phyloP scores from a whole-genome alignment of 495 filamentous ascomycete genomes.

The Aspergillus saccharolyticus region DNA sequence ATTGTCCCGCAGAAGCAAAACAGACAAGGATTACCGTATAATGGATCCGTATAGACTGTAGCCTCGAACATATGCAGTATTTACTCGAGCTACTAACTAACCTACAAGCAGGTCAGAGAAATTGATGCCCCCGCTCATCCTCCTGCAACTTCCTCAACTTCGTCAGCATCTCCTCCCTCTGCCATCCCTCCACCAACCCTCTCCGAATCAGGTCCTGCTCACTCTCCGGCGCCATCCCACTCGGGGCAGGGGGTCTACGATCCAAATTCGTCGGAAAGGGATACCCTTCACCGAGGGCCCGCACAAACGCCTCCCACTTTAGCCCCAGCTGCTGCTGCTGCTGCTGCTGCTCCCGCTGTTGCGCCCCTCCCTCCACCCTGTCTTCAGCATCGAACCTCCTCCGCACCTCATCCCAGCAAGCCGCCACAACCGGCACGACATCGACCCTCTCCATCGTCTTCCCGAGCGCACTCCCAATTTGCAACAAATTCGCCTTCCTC shows the following conservation, averaged over 20 bases:
- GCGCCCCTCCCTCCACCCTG: background rate
- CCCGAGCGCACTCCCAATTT: slow-evolving; percentile 52
- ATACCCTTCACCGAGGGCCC: slow-evolving; percentile 49
- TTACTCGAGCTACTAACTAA: too few relatives aligned
- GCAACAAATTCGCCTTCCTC: slow-evolving; percentile 49
- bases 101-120: background rate
- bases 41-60: too few relatives aligned
- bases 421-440: slow-evolving; percentile 36
- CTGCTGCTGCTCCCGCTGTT: slow-evolving; percentile 18
- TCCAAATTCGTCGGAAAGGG: slow-evolving; percentile 55
- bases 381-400: slow-evolving; percentile 14
- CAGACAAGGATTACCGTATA: too few relatives aligned
- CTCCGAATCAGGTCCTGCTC: slow-evolving; percentile 46
- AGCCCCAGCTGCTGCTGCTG: slow-evolving; percentile 26
- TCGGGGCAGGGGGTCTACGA: slow-evolving; percentile 40
- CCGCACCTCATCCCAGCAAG: slow-evolving; percentile 35
- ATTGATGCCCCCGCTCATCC: background rate
- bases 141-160: slow-evolving; percentile 32
- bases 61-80: too few relatives aligned
- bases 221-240: slow-evolving; percentile 51
- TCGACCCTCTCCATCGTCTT: slow-evolving; percentile 55
- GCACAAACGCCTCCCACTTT: slow-evolving; percentile 36
- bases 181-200: slow-evolving; percentile 39
- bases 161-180: slow-evolving; percentile 26
- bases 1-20: too few relatives aligned